These are phyloP conservation scores for Didymella arachidicola DNA, from an alignment of 2,329 filamentous ascomycete genomes.

Conservation along the genomic window DNA sequence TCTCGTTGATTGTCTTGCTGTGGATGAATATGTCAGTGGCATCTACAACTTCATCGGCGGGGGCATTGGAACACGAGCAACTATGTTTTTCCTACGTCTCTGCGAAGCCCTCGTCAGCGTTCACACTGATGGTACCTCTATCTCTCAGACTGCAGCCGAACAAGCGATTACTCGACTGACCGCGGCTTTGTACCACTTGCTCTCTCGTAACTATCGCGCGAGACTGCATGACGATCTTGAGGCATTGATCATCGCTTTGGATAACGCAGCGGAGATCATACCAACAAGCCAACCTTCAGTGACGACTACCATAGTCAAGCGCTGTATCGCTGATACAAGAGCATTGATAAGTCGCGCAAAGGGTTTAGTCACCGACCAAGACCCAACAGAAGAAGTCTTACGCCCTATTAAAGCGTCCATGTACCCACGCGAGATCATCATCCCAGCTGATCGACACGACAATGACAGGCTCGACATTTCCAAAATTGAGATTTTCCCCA, in stretches of 20 bases:
- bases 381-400: background rate
- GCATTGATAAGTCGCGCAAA: constrained; percentile 12
- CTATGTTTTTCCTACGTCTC: constrained; percentile 43
- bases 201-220: constrained; percentile 26
- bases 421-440: constrained; percentile 35
- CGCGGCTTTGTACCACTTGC: constrained; percentile 24
- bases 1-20: constrained; percentile 46
- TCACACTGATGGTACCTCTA: background rate
- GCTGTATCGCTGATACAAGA: background rate
- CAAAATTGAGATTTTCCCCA: constrained; percentile 44
- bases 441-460: constrained; percentile 39
- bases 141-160: background rate
- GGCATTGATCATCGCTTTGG: constrained; percentile 13
- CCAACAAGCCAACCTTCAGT: constrained; percentile 1
- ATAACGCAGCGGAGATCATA: constrained; percentile 15
- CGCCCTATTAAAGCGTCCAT: constrained; percentile 15
- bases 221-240: constrained; percentile 30
- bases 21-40: constrained; percentile 45
- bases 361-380: constrained; percentile 8
- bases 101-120: constrained; percentile 23
- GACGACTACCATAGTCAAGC: constrained; percentile 10
- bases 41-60: constrained; percentile 49
- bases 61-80: constrained; percentile 37
- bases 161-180: constrained; percentile 17
- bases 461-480: constrained; percentile 47